These are phyloP conservation scores for Elsinoe necatrix DNA, from an alignment of 2,329 filamentous ascomycete genomes.

Conservation along the genomic window DNA sequence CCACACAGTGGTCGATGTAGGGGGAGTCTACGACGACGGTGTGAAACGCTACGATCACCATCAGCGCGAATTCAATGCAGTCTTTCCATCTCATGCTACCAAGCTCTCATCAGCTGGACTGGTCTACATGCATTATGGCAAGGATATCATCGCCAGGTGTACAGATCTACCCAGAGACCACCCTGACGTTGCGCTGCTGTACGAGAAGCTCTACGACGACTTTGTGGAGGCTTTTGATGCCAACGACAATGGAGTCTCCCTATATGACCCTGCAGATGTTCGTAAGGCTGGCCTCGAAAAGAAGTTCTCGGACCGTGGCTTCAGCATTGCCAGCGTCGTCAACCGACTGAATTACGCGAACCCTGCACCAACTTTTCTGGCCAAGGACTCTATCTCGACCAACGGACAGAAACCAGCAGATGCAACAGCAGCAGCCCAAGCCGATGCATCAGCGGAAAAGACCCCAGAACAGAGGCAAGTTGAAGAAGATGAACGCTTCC, in stretches of 20 bases:
- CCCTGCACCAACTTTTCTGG: constrained; percentile 31
- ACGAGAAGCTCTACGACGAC: constrained; percentile 81
- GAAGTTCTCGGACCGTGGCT: constrained; percentile 73
- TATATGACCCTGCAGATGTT: constrained; percentile 65
- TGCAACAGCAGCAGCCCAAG: constrained; percentile 12
- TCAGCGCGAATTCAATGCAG: constrained; percentile 80
- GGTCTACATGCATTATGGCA: constrained; percentile 93
- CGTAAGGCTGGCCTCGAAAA: constrained; percentile 65
- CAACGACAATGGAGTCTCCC: constrained; percentile 89
- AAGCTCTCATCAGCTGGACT: constrained; percentile 91
- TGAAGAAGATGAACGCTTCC: constrained; percentile 74
- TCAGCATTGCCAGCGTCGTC: constrained; percentile 78
- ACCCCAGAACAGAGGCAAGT: constrained; percentile 46
- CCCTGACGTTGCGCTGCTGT: constrained; percentile 64
- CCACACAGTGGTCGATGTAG: constrained; percentile 96
- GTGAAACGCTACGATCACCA: constrained; percentile 89
- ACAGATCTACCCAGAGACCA: constrained; percentile 53
- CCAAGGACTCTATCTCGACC: constrained; percentile 18
- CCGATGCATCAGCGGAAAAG: constrained; percentile 20
- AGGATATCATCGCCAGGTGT: constrained; percentile 64
- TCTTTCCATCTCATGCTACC: constrained; percentile 73
- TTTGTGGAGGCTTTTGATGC: constrained; percentile 96
- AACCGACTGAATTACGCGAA: constrained; percentile 68
- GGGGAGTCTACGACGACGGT: constrained; percentile 76
- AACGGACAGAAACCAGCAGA: constrained; percentile 14